A percentile compares a stretch with the other conserved stretches of the same genome.
Evolutionary conservation across 164 flowering plant genomes (phyloP).

Genomic region (Magnolia changhungtana): DNA sequence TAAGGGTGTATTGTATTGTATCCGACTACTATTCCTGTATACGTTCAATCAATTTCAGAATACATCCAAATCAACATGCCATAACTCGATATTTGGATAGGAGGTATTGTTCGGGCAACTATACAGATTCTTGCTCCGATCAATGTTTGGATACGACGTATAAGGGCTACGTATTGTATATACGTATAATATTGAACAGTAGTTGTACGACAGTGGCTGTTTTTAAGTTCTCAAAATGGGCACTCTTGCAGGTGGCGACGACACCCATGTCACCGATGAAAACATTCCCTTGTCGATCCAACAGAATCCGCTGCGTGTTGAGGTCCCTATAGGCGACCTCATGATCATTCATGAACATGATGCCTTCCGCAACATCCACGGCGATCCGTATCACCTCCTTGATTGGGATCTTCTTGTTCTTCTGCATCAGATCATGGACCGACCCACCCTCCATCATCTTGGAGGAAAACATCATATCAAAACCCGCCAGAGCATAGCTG

Average conservation of each 20-base stretch:
- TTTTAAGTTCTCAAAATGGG: not conserved
- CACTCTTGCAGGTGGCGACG: conserved; percentile 66
- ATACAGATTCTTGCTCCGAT: too few species aligned
- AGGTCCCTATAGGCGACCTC: conserved; percentile 76
- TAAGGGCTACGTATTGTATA: too few species aligned
- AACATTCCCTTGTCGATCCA: conserved; percentile 82
- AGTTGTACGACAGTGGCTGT: too few species aligned
- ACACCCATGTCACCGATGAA: conserved; percentile 94
- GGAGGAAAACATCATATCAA: conserved; percentile 84
- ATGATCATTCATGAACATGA: conserved; percentile 89
- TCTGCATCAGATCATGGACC: conserved; percentile 58
- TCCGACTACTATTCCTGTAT: too few species aligned
- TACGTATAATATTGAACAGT: too few species aligned
- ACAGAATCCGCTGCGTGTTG: conserved; percentile 65
- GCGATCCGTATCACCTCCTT: conserved; percentile 77
- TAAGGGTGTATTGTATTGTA: too few species aligned
- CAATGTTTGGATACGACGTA: too few species aligned
- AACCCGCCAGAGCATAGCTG: conserved; percentile 89
- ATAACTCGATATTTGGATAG: too few species aligned
- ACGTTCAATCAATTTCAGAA: too few species aligned
- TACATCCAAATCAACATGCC: too few species aligned
- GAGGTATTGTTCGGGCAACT: too few species aligned
- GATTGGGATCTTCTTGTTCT: conserved; percentile 63
- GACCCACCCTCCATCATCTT: conserved; percentile 93
- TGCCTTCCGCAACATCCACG: conserved; percentile 77